Evolutionary conservation across 352 stramenopile genomes (phyloP).

Genomic region (Globisporangium okanoganense): DNA sequence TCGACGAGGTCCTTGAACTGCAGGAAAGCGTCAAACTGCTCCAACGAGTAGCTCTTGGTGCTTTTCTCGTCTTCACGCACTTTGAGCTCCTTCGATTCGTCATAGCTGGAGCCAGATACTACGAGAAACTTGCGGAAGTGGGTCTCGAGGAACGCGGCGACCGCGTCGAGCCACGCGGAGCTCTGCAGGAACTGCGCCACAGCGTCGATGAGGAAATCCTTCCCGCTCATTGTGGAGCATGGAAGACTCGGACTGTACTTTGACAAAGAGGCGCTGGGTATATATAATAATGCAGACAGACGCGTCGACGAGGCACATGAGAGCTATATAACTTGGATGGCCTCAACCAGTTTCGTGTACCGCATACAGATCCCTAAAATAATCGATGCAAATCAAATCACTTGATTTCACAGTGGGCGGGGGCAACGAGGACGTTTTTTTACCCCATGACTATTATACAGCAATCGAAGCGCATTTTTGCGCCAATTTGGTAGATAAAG

Average conservation of each 20-base stretch:
- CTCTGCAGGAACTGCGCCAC: conserved; percentile 71
- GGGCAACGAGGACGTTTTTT: too few species aligned
- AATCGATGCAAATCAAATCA: too few species aligned
- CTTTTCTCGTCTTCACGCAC: conserved; percentile 13
- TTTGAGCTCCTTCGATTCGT: not conserved
- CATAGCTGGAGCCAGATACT: not conserved
- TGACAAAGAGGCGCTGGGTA: too few species aligned
- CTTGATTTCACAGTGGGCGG: too few species aligned
- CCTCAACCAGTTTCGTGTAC: too few species aligned
- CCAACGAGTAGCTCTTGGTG: conserved; percentile 35
- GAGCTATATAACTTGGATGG: too few species aligned
- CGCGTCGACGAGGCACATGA: too few species aligned
- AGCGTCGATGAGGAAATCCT: conserved; percentile 71
- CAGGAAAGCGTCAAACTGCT: conserved; percentile 66
- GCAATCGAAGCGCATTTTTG: too few species aligned
- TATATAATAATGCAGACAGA: not conserved
- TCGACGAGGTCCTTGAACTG: conserved; percentile 73
- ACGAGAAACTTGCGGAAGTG: conserved; percentile 53
- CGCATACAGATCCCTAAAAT: too few species aligned
- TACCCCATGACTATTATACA: too few species aligned
- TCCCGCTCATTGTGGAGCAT: conserved; percentile 29
- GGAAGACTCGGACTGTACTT: not conserved
- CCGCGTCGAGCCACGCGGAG: conserved; percentile 36
- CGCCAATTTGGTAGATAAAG: too few species aligned
- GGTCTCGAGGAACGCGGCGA: conserved; percentile 52